A percentile compares a stretch with the other conserved stretches of the same genome.
Evolutionary conservation across 2,329 filamentous ascomycete species (phyloP).

Genomic region (Microcyclosporella mali): DNA sequence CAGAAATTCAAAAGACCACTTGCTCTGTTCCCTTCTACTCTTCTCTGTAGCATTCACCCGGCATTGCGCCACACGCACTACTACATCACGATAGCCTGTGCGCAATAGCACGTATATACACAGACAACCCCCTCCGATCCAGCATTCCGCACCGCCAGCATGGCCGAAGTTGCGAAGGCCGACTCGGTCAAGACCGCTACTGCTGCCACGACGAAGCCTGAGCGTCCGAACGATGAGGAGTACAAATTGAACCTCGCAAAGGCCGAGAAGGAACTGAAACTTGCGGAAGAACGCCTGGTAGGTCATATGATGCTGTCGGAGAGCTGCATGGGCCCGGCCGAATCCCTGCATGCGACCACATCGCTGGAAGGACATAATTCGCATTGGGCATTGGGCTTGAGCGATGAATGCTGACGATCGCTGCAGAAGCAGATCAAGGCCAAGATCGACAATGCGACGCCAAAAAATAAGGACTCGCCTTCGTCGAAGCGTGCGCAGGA

Average conservation of each 20-base stretch:
- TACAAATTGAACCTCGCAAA: conserved; percentile 74
- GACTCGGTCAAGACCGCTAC: conserved; percentile 16
- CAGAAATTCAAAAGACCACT: no score
- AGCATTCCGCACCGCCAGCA: no score
- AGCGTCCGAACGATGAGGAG: conserved; percentile 78
- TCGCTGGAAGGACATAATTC: background rate
- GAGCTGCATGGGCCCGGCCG: background rate
- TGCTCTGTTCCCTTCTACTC: no score
- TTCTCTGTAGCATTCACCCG: no score
- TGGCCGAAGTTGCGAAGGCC: conserved; percentile 22
- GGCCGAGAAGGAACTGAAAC: conserved; percentile 81
- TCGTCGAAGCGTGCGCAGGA: conserved; percentile 77
- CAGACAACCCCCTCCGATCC: no score
- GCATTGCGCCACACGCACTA: no score
- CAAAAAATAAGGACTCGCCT: conserved; percentile 76
- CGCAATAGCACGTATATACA: no score
- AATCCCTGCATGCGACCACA: conserved; percentile 3
- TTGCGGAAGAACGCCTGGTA: conserved; percentile 58
- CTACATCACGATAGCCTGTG: no score
- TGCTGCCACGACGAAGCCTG: conserved; percentile 54
- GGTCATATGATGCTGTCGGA: conserved; percentile 6
- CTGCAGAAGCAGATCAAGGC: conserved; percentile 74
- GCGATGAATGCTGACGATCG: conserved; percentile 14
- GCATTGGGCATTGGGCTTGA: background rate
- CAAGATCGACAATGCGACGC: conserved; percentile 78